Conservation (phyloP, 768 basidiomycete species). For the Tulasnella sp. region DNA sequence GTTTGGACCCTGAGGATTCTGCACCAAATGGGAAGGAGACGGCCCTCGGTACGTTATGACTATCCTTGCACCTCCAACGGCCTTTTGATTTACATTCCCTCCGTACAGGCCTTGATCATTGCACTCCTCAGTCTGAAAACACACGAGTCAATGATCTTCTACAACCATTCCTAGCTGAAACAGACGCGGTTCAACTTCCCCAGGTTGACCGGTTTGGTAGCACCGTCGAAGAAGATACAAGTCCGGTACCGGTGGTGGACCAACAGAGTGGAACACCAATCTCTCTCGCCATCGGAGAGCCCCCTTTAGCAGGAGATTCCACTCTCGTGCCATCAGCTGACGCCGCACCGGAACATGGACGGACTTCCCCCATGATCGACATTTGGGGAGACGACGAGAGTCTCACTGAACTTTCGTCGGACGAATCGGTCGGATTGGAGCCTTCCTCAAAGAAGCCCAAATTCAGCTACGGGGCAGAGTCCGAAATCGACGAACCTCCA, state of each 20-base stretch:
- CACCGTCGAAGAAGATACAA: background rate
- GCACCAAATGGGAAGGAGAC: background rate
- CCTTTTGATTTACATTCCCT: background rate
- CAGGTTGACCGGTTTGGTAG: background rate
- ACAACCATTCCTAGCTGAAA: background rate
- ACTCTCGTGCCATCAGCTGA: background rate
- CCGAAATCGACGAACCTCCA: background rate
- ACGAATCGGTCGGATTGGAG: background rate
- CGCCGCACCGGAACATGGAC: background rate
- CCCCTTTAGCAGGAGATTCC: background rate
- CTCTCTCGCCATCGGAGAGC: background rate
- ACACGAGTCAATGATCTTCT: background rate
- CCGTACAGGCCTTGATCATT: background rate
- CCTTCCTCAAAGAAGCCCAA: background rate
- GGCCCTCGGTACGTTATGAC: background rate
- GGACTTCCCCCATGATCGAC: background rate
- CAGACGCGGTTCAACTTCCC: background rate
- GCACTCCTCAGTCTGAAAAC: background rate
- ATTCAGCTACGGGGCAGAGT: background rate
- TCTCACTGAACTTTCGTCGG: background rate
- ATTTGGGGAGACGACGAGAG: background rate
- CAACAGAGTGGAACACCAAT: background rate
- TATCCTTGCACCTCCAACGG: background rate
- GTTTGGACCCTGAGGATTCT: background rate
- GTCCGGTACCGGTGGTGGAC: background rate